Conservation (phyloP, 768 basidiomycete genomes). For the Leccinum sublutescens region DNA sequence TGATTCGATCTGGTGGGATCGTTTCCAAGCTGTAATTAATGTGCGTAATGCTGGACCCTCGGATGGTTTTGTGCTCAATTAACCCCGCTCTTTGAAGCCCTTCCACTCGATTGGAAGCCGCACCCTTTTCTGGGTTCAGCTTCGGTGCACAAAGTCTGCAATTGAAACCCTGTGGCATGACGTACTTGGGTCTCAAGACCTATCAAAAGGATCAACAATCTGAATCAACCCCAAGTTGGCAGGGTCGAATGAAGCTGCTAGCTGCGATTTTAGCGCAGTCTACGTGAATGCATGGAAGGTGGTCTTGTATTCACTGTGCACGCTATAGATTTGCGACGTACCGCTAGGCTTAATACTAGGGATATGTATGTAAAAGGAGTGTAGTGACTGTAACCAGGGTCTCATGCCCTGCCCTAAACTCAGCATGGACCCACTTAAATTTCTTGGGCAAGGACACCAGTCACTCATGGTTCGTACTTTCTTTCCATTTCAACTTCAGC, state of each 20-base stretch:
- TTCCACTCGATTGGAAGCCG: neutral
- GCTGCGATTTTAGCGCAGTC: no score
- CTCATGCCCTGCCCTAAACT: constrained; percentile 39
- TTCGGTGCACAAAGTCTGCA: neutral
- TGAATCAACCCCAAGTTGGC: neutral
- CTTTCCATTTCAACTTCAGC: neutral
- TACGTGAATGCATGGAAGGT: neutral
- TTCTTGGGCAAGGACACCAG: constrained; percentile 15
- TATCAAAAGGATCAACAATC: neutral
- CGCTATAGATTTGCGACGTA: neutral
- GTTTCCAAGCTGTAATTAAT: constrained; percentile 60
- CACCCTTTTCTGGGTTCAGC: neutral
- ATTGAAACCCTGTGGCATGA: neutral
- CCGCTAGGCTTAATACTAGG: neutral
- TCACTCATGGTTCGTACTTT: constrained; percentile 33
- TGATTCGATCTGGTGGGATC: constrained; percentile 78
- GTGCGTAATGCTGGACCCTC: neutral
- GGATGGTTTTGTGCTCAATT: neutral
- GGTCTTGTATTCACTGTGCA: neutral
- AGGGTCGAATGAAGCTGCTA: neutral
- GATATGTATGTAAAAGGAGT: neutral
- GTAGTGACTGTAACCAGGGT: neutral
- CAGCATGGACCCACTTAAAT: constrained; percentile 31
- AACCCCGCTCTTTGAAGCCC: neutral
- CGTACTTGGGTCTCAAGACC: neutral